phyloP scores from a whole-genome alignment of 2,329 filamentous ascomycete species.

The Aureobasidium sp. region DNA sequence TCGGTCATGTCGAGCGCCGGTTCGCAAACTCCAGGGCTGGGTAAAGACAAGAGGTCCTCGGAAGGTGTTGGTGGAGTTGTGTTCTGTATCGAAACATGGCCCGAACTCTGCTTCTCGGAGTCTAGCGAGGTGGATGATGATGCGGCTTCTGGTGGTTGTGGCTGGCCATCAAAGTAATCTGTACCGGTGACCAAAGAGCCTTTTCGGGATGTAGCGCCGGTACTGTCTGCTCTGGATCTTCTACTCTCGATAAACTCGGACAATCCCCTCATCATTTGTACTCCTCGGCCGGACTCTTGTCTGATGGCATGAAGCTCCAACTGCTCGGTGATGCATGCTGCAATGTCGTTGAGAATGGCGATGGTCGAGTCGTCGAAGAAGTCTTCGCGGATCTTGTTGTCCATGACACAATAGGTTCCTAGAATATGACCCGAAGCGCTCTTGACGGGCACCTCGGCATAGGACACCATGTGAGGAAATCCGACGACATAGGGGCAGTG shows the following conservation, averaged over 20 bases:
- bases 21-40: neutral
- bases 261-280: constrained; percentile 16
- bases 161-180: neutral
- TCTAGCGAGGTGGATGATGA: neutral
- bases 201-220: neutral
- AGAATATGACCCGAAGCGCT: constrained; percentile 26
- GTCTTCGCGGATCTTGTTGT: constrained; percentile 20
- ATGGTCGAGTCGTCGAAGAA: constrained; percentile 16
- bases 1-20: neutral
- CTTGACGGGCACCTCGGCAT: constrained; percentile 27
- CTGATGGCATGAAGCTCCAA: constrained; percentile 15
- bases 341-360: constrained; percentile 15
- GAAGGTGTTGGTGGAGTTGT: neutral
- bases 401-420: constrained; percentile 28
- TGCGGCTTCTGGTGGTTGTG: neutral
- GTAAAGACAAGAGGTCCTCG: neutral
- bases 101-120: neutral
- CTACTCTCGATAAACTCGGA: constrained; percentile 16
- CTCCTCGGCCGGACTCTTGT: constrained; percentile 14
- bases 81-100: neutral
- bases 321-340: constrained; percentile 16
- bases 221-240: neutral
- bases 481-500: constrained; percentile 23
- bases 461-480: constrained; percentile 26
- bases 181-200: neutral